phyloP scores from a whole-genome alignment of 495 filamentous ascomycete genomes.

The Aspergillus cristatus region DNA sequence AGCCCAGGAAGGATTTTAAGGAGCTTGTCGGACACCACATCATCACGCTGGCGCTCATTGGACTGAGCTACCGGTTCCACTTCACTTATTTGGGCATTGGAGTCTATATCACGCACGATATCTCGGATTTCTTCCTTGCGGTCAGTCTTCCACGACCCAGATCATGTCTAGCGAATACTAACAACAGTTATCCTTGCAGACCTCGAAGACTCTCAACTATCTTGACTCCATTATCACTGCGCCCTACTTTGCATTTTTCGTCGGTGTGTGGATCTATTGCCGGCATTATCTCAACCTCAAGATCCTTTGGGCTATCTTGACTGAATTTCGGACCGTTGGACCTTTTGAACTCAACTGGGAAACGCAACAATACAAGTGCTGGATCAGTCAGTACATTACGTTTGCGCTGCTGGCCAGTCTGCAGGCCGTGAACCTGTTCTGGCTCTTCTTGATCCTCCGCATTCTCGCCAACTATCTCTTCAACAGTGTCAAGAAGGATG shows the following conservation, averaged over 20 bases:
- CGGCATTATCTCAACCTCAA: slow-evolving; percentile 86
- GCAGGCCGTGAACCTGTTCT: slow-evolving; percentile 79
- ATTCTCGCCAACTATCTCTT: slow-evolving; percentile 55
- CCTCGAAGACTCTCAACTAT: slow-evolving; percentile 92
- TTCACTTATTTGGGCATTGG: slow-evolving; percentile 97
- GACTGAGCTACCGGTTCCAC: slow-evolving; percentile 89
- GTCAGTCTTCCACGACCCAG: slow-evolving; percentile 42
- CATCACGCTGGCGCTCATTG: slow-evolving; percentile 82
- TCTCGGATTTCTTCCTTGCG: slow-evolving; percentile 94
- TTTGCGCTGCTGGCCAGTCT: slow-evolving; percentile 59
- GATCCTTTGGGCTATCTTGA: slow-evolving; percentile 78
- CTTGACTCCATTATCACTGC: slow-evolving; percentile 65
- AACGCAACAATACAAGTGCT: slow-evolving; percentile 74
- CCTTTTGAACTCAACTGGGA: slow-evolving; percentile 84
- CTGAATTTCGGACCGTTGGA: slow-evolving; percentile 80
- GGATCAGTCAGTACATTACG: slow-evolving; percentile 65
- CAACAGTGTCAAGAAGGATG: slow-evolving; percentile 40
- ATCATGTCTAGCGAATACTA: not conserved
- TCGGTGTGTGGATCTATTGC: slow-evolving; percentile 80
- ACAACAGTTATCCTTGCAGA: slow-evolving; percentile 38
- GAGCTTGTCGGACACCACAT: slow-evolving; percentile 93
- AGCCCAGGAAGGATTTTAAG: slow-evolving; percentile 91
- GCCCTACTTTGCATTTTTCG: slow-evolving; percentile 81
- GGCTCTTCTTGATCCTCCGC: slow-evolving; percentile 73
- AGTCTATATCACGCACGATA: slow-evolving; percentile 94